phyloP scores from a whole-genome alignment of 2,329 filamentous ascomycete species.

The Xylariaceae sp. region DNA sequence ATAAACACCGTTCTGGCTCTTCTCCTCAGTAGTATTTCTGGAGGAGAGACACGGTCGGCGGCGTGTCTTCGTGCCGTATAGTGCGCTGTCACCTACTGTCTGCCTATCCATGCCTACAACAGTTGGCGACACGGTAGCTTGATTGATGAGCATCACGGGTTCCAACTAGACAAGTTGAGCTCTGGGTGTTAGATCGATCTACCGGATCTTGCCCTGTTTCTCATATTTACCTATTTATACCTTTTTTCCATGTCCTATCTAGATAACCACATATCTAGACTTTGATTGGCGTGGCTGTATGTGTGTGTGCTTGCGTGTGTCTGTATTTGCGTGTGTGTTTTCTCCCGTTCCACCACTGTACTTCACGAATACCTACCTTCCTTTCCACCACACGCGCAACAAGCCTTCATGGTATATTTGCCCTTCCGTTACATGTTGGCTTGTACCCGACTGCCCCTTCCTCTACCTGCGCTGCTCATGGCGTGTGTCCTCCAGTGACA shows the following conservation, averaged over 20 bases:
- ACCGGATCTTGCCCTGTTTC: conserved; percentile 3
- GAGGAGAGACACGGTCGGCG: conserved; percentile 13
- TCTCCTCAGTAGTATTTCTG: conserved; percentile 9
- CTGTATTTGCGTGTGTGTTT: background rate
- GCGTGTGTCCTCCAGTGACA: background rate
- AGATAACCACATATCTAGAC: conserved; percentile 1
- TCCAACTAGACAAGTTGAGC: conserved; percentile 9
- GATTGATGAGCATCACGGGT: conserved; percentile 4
- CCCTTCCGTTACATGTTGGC: background rate
- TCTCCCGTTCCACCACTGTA: conserved; percentile 6
- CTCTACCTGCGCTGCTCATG: background rate
- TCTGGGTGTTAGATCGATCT: conserved; percentile 5
- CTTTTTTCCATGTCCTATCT: background rate
- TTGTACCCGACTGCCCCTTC: background rate
- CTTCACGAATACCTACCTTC: background rate
- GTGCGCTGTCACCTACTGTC: conserved; percentile 12
- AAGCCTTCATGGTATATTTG: conserved; percentile 9
- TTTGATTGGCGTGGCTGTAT: conserved; percentile 9
- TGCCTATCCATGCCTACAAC: background rate
- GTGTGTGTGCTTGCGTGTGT: background rate
- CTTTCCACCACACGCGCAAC: conserved; percentile 8
- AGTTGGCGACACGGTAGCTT: conserved; percentile 6
- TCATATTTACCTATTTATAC: background rate
- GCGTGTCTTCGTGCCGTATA: conserved; percentile 9
- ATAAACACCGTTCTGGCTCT: conserved; percentile 5